These are phyloP conservation scores for Poronia punctata DNA, from an alignment of 495 filamentous ascomycete genomes.

Conservation along the genomic window DNA sequence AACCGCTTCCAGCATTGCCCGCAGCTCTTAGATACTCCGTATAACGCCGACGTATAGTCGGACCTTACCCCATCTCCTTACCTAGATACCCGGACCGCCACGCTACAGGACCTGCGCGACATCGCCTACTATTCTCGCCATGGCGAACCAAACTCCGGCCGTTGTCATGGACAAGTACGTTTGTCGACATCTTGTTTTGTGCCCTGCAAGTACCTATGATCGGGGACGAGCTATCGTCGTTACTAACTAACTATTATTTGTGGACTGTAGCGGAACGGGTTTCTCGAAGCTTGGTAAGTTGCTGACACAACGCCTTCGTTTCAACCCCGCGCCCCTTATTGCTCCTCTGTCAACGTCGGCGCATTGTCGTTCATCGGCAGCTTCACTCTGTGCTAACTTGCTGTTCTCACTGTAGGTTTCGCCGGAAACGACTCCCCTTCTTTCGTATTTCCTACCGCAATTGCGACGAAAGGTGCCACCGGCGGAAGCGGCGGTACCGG, in stretches of 20 bases:
- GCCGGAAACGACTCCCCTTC: slow-evolving; percentile 98
- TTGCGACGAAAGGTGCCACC: slow-evolving; percentile 81
- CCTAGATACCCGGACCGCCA: too few species aligned
- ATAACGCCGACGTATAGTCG: too few species aligned
- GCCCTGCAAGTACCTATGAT: too few species aligned
- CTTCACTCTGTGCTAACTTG: slow-evolving; percentile 16
- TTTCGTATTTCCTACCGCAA: slow-evolving; percentile 97
- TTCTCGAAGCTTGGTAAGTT: slow-evolving; percentile 91
- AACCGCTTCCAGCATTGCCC: too few species aligned
- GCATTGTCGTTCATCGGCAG: slow-evolving; percentile 3
- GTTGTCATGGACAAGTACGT: slow-evolving; percentile 99
- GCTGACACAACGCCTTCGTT: not conserved
- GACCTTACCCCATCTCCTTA: too few species aligned
- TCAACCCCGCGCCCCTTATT: slow-evolving; percentile 5
- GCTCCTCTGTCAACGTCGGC: not conserved
- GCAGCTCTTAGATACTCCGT: too few species aligned
- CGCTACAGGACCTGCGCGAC: too few species aligned
- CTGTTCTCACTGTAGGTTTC: slow-evolving; percentile 58
- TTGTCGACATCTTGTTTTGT: slow-evolving; percentile 13
- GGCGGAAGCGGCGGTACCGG: slow-evolving; percentile 65
- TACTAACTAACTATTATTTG: slow-evolving; percentile 16
- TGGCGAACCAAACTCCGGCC: slow-evolving; percentile 97
- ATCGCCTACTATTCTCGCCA: too few species aligned
- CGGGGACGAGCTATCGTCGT: slow-evolving; percentile 20
- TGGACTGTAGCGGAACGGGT: slow-evolving; percentile 74